phyloP scores from a whole-genome alignment of 2,329 filamentous ascomycete genomes.

The Chrysoporthe cubensis region DNA sequence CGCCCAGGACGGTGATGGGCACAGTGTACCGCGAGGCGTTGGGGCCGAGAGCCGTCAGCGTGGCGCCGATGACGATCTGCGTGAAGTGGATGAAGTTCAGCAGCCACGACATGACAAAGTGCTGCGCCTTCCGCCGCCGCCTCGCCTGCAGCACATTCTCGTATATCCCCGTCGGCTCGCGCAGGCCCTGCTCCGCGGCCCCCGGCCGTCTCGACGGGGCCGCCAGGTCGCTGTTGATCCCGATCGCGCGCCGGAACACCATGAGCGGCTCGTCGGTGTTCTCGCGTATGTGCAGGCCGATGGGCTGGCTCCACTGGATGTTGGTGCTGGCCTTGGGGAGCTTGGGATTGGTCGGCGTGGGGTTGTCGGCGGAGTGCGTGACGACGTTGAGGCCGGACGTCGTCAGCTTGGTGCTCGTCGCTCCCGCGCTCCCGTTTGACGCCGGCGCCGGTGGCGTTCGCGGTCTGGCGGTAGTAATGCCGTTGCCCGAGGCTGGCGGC shows the following conservation, averaged over 20 bases:
- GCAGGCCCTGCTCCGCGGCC: conserved; percentile 40
- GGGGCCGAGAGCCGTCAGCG: conserved; percentile 51
- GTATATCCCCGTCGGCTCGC: conserved; percentile 46
- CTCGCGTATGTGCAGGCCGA: conserved; percentile 40
- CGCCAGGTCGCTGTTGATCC: conserved; percentile 42
- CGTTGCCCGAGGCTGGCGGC: not conserved
- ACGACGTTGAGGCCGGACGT: conserved; percentile 14
- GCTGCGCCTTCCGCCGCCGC: conserved; percentile 38
- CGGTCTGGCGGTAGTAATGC: not conserved
- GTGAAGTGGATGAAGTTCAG: conserved; percentile 48
- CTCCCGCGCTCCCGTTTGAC: not conserved
- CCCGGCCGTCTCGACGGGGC: conserved; percentile 29
- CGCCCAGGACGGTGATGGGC: conserved; percentile 61
- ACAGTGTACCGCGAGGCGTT: conserved; percentile 52
- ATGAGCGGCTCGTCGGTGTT: conserved; percentile 44
- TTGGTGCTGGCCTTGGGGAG: conserved; percentile 36
- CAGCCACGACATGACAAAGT: conserved; percentile 40
- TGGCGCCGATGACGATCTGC: conserved; percentile 53
- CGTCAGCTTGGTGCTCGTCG: conserved; percentile 6
- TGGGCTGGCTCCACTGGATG: conserved; percentile 43
- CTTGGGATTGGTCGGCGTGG: not conserved
- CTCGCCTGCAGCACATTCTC: conserved; percentile 42
- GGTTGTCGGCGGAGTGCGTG: conserved; percentile 1
- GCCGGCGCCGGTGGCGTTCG: not conserved
- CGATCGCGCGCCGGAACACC: conserved; percentile 48